Percentiles rank a stretch among this genome's conserved stretches.
Evolutionary conservation across 148 eudicot species (phyloP).

Genomic region (Simmondsia chinensis): DNA sequence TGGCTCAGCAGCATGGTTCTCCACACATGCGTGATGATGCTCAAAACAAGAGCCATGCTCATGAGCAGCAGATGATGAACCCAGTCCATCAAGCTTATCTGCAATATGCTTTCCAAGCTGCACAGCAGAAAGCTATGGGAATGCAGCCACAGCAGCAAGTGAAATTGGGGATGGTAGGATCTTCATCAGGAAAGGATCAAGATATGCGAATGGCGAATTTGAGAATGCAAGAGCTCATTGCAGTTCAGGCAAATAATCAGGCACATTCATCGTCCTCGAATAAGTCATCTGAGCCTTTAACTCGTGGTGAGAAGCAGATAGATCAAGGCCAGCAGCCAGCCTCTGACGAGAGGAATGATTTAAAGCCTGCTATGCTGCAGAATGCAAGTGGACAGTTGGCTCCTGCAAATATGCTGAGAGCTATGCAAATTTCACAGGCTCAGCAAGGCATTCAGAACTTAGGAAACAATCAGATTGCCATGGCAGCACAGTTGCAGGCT

Average conservation of each 20-base stretch:
- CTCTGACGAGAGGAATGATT: conserved; percentile 52
- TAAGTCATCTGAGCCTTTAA: conserved; percentile 43
- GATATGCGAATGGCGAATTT: conserved; percentile 31
- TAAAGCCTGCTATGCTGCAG: conserved; percentile 41
- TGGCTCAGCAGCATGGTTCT: conserved; percentile 48
- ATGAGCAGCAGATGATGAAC: conserved; percentile 58
- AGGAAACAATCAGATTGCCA: conserved; percentile 42
- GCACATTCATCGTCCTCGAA: conserved; percentile 53
- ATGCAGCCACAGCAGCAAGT: conserved; percentile 61
- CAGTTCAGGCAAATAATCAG: conserved; percentile 48
- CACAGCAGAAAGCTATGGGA: conserved; percentile 58
- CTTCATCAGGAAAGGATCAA: conserved; percentile 51
- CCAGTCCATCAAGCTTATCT: conserved; percentile 76
- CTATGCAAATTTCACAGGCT: conserved; percentile 39
- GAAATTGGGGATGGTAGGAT: conserved; percentile 44
- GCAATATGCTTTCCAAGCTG: conserved; percentile 63
- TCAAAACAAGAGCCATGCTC: conserved; percentile 54
- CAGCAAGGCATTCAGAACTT: conserved; percentile 49
- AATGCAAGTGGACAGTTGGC: conserved; percentile 38
- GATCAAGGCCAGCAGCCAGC: conserved; percentile 33
- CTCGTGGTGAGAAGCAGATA: conserved; percentile 39
- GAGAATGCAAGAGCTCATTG: conserved; percentile 40
- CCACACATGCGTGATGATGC: conserved; percentile 50
- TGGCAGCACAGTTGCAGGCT: conserved; percentile 89
- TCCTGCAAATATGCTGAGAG: conserved; percentile 31